Evolutionary conservation across 106 monocot species (phyloP).

Genomic region (Acanthochlamys bracteata): DNA sequence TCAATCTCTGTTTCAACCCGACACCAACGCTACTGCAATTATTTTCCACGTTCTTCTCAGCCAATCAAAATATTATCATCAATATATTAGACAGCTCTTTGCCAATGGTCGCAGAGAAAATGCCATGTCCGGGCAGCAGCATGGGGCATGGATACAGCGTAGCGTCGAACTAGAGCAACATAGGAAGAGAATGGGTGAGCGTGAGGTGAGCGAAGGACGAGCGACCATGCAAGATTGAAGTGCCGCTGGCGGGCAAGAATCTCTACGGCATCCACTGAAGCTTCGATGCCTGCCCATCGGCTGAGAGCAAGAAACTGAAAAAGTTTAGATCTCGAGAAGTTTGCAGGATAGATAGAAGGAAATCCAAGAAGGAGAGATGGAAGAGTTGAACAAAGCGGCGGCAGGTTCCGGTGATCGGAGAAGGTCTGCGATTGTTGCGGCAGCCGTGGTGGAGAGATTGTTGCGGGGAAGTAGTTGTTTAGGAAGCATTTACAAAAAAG

Average conservation of each 20-base stretch:
- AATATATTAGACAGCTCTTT: too few relatives aligned
- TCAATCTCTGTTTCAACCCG: too few relatives aligned
- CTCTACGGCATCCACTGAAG: constrained; percentile 18
- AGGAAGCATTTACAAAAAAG: too few relatives aligned
- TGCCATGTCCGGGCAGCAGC: constrained; percentile 45
- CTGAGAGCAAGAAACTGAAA: constrained; percentile 3
- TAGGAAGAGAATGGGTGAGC: constrained; percentile 28
- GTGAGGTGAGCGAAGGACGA: constrained; percentile 28
- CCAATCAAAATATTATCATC: too few relatives aligned
- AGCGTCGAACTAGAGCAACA: constrained; percentile 52
- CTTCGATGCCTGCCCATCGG: constrained; percentile 11
- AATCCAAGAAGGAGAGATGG: not conserved
- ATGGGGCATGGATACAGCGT: constrained; percentile 40
- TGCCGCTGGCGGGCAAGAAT: constrained; percentile 24
- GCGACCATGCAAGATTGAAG: constrained; percentile 45
- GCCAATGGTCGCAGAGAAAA: too few relatives aligned
- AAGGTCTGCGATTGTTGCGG: not conserved
- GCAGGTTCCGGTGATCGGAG: not conserved
- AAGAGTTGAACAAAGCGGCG: not conserved
- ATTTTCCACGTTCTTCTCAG: too few relatives aligned
- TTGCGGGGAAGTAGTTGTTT: too few relatives aligned
- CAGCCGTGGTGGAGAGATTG: not conserved
- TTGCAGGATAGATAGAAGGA: constrained; percentile 12
- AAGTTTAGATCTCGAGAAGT: not conserved
- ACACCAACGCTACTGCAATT: too few relatives aligned